Percentiles rank a stretch among this genome's conserved stretches.
phyloP scores from a whole-genome alignment of 2,329 filamentous ascomycete genomes.

The Cytospora piceae region DNA sequence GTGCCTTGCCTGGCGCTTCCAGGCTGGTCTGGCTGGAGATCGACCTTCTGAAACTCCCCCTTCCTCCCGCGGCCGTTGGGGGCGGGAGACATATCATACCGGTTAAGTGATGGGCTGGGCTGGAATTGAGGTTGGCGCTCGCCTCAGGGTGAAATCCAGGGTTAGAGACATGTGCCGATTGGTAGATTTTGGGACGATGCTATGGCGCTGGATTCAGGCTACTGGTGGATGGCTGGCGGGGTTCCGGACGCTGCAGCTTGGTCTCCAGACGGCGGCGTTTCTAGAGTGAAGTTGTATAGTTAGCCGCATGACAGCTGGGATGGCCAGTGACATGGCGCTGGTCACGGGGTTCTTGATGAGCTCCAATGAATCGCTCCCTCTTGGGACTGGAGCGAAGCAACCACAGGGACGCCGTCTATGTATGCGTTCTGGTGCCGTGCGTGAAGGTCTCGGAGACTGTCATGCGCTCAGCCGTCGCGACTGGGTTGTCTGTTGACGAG shows the following conservation, averaged over 20 bases:
- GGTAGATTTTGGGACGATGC: constrained; percentile 8
- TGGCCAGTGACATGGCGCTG: background rate
- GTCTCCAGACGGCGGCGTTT: background rate
- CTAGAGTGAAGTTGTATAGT: background rate
- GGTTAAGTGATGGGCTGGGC: constrained; percentile 15
- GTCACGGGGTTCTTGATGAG: background rate
- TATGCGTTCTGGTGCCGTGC: background rate
- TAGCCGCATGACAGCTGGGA: background rate
- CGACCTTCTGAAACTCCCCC: constrained; percentile 25
- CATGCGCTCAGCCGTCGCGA: background rate
- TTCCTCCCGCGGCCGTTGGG: constrained; percentile 15
- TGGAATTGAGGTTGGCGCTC: constrained; percentile 18
- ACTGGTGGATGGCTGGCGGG: background rate
- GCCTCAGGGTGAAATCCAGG: constrained; percentile 4
- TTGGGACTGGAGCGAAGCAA: background rate
- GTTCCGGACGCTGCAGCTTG: background rate
- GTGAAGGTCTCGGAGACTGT: background rate
- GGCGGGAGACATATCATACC: constrained; percentile 9
- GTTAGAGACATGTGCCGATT: constrained; percentile 15
- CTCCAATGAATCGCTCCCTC: background rate
- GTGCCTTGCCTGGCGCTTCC: constrained; percentile 17
- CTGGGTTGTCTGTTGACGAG: background rate
- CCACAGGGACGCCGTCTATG: background rate
- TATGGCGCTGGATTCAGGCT: constrained; percentile 1
- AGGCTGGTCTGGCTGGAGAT: constrained; percentile 22